Percentiles rank a stretch among this genome's conserved stretches.
Conservation (phyloP, 2,329 filamentous ascomycete genomes). For the Ceratocystiopsis sp. region DNA sequence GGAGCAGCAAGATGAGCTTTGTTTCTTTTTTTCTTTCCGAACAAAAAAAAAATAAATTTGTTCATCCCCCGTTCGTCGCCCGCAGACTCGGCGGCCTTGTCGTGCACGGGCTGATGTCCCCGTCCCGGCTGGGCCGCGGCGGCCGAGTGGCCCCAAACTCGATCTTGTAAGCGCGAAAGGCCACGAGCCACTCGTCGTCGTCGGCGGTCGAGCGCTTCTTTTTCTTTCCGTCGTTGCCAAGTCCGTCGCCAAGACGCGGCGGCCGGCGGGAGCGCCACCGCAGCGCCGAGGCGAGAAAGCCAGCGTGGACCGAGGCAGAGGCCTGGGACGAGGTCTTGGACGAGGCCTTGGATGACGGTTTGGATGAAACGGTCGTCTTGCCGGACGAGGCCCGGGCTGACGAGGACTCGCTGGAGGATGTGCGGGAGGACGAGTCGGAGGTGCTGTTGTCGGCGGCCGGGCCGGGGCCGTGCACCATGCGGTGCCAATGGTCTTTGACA, state of each 20-base stretch:
- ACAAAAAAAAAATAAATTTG: neutral
- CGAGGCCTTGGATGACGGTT: too few species aligned
- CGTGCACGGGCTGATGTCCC: slow-evolving; percentile 27
- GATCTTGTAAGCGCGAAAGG: slow-evolving; percentile 26
- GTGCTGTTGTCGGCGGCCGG: slow-evolving; percentile 1
- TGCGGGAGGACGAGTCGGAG: too few species aligned
- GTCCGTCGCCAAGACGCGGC: neutral
- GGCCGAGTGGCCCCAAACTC: slow-evolving; percentile 22
- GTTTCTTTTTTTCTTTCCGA: neutral
- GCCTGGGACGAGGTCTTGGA: too few species aligned
- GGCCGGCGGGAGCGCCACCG: too few species aligned
- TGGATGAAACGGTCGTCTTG: too few species aligned
- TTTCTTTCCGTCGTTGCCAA: neutral
- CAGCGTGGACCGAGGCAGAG: too few species aligned
- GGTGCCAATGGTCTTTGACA: slow-evolving; percentile 9
- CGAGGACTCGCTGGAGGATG: neutral
- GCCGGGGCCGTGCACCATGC: slow-evolving; percentile 5
- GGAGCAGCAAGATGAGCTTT: too few species aligned
- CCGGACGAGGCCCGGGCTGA: too few species aligned
- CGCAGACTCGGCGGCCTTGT: slow-evolving; percentile 14
- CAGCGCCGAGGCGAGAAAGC: too few species aligned
- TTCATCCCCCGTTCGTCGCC: slow-evolving; percentile 14
- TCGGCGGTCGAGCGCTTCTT: slow-evolving; percentile 6
- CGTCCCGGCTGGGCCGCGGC: slow-evolving; percentile 7
- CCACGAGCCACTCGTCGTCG: neutral